Percentiles rank a stretch among this genome's conserved stretches.
These are phyloP conservation scores for Podaxis mareebaensis DNA, from an alignment of 768 basidiomycete species.

Conservation along the genomic window DNA sequence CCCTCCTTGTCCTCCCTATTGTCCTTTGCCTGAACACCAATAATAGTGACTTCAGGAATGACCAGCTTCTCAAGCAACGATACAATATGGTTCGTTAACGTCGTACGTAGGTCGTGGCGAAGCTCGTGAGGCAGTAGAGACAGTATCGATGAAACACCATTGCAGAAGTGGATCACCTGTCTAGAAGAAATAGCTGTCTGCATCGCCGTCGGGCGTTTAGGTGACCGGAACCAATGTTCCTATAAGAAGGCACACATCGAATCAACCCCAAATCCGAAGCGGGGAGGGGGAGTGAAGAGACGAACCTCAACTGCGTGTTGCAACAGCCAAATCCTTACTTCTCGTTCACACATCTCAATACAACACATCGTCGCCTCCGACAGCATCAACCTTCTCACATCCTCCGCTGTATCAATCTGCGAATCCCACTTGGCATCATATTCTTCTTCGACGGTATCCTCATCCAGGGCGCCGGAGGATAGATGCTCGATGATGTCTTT, in stretches of 20 bases:
- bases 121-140: slow-evolving; percentile 13
- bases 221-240: slow-evolving; percentile 51
- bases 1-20: slow-evolving; percentile 20
- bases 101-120: slow-evolving; percentile 19
- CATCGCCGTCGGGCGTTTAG: slow-evolving; percentile 34
- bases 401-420: slow-evolving; percentile 32
- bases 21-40: slow-evolving; percentile 26
- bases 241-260: slow-evolving; percentile 20
- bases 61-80: slow-evolving; percentile 44
- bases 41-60: slow-evolving; percentile 42
- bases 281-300: background rate
- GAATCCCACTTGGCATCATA: slow-evolving; percentile 43
- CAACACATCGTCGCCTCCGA: slow-evolving; percentile 51
- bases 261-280: background rate
- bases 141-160: slow-evolving; percentile 22
- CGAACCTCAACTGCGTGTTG: slow-evolving; percentile 52
- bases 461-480: slow-evolving; percentile 45
- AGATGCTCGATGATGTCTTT: slow-evolving; percentile 46
- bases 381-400: slow-evolving; percentile 37
- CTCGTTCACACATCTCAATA: slow-evolving; percentile 47
- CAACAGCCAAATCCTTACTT: slow-evolving; percentile 50
- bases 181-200: slow-evolving; percentile 47
- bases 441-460: slow-evolving; percentile 46
- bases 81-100: slow-evolving; percentile 33
- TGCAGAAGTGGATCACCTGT: slow-evolving; percentile 40